phyloP scores from a whole-genome alignment of 129 eudicot genomes.

The Flaveria linearis region DNA sequence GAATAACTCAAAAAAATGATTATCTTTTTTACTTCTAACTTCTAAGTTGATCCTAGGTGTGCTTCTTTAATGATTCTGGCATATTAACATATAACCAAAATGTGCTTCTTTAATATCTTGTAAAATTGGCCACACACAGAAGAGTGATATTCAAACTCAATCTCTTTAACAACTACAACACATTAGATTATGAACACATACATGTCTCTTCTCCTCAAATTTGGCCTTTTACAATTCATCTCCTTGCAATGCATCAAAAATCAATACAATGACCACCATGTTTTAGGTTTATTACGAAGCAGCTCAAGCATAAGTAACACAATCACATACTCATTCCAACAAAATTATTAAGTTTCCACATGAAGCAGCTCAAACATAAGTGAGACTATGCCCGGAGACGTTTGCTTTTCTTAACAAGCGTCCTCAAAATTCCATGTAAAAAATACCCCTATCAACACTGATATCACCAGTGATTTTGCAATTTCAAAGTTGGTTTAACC shows the following conservation, averaged over 20 bases:
- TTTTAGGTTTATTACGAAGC: background rate
- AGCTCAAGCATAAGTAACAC: background rate
- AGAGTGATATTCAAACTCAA: background rate
- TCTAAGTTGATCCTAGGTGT: background rate
- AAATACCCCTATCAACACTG: background rate
- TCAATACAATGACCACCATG: background rate
- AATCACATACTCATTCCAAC: background rate
- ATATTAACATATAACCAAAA: background rate
- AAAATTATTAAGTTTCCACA: too few relatives aligned
- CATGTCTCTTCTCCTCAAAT: constrained; percentile 1
- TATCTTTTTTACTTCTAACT: background rate
- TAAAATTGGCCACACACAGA: background rate
- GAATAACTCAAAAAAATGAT: background rate
- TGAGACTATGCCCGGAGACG: too few relatives aligned
- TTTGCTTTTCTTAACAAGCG: background rate
- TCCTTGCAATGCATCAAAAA: background rate
- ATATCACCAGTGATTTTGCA: background rate
- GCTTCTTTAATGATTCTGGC: background rate
- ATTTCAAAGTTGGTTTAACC: background rate
- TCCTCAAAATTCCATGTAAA: background rate
- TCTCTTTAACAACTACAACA: background rate
- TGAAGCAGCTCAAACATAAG: too few relatives aligned
- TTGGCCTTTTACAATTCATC: background rate
- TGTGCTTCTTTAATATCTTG: background rate
- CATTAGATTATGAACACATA: background rate